Conservation (phyloP, 805 yeast species). For the Candida morakotiae region DNA sequence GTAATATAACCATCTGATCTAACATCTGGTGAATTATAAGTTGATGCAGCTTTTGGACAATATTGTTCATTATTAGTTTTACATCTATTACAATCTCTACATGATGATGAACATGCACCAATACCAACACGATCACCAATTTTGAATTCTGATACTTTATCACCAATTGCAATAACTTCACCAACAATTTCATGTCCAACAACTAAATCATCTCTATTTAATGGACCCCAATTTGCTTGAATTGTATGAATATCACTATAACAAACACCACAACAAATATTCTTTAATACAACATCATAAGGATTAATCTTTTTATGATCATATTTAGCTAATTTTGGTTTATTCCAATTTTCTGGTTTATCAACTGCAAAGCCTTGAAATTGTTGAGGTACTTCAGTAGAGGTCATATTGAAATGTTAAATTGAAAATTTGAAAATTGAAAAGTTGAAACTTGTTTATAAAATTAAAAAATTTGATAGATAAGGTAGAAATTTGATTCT, state of each 20-base stretch:
- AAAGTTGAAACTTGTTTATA: no score
- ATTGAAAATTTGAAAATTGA: no score
- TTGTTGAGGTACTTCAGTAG: conserved; percentile 8
- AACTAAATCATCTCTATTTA: conserved; percentile 32
- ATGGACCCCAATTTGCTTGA: conserved; percentile 48
- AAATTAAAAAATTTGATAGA: no score
- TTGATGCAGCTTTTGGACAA: conserved; percentile 46
- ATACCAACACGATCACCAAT: conserved; percentile 78
- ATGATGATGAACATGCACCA: conserved; percentile 65
- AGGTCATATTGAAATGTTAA: no score
- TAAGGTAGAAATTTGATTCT: no score
- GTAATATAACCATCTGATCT: conserved; percentile 24
- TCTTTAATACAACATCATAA: conserved; percentile 52
- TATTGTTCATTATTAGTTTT: conserved; percentile 36
- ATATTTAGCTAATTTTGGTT: conserved; percentile 29
- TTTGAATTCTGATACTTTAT: conserved; percentile 45
- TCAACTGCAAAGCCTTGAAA: conserved; percentile 29
- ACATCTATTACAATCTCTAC: conserved; percentile 61
- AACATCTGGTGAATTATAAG: conserved; percentile 47
- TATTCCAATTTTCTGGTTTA: conserved; percentile 26
- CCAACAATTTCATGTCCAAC: conserved; percentile 71
- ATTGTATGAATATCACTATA: conserved; percentile 58
- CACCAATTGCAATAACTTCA: conserved; percentile 56
- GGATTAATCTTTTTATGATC: conserved; percentile 22
- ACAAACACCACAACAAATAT: conserved; percentile 63